phyloP scores from a whole-genome alignment of 495 filamentous ascomycete species.

The Cudoniella acicularis region DNA sequence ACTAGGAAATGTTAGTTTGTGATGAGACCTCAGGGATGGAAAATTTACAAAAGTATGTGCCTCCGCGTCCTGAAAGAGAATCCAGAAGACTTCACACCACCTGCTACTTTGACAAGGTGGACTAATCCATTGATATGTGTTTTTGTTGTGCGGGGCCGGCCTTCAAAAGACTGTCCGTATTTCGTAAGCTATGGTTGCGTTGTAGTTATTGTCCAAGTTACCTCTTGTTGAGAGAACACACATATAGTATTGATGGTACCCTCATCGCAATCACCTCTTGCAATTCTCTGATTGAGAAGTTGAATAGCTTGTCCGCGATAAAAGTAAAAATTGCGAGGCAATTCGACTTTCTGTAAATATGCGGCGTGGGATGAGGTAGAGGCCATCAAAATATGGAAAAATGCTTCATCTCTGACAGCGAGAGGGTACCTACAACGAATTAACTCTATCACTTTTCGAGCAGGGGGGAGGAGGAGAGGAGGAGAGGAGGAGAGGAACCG shows the following conservation, averaged over 20 bases:
- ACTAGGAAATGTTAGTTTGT: background rate
- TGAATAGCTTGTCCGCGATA: slow-evolving; percentile 21
- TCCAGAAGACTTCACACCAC: slow-evolving; percentile 3
- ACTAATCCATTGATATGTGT: slow-evolving; percentile 15
- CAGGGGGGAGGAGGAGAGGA: no score
- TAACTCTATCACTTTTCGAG: no score
- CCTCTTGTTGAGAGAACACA: slow-evolving; percentile 18
- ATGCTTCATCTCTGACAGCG: slow-evolving; percentile 16
- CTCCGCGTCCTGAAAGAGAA: slow-evolving; percentile 5
- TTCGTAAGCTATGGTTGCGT: background rate
- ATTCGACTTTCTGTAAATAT: background rate
- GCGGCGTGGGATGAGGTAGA: slow-evolving; percentile 13
- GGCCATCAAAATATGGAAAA: slow-evolving; percentile 19
- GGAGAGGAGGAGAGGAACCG: no score
- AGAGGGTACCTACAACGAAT: no score
- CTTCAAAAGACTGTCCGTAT: slow-evolving; percentile 4
- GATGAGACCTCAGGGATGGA: background rate
- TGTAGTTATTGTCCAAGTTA: background rate
- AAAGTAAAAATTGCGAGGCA: slow-evolving; percentile 8
- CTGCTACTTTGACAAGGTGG: slow-evolving; percentile 8
- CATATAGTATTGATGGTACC: slow-evolving; percentile 20
- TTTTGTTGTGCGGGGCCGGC: background rate
- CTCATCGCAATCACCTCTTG: slow-evolving; percentile 11
- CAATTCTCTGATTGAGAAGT: slow-evolving; percentile 15
- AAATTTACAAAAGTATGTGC: slow-evolving; percentile 11